Evolutionary conservation across 1,284 basidiomycete species (phyloP), one percentile per base, ranked within the genome.

Genomic region (Cutaneotrichosporon arboriforme): DNA sequence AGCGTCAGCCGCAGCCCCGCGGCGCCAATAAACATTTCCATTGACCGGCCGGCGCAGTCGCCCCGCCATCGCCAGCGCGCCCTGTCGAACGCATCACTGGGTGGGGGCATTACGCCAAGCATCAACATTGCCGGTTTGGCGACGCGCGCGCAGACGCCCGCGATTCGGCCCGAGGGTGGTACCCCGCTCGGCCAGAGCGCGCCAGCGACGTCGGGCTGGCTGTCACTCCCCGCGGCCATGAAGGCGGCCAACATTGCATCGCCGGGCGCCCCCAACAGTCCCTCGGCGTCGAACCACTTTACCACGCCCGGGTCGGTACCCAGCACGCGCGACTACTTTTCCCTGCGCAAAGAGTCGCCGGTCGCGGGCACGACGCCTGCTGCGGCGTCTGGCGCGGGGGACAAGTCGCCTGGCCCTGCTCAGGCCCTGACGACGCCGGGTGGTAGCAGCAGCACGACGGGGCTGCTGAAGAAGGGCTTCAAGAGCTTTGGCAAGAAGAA

Each of bases 401-500:
- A 49, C 42, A 57, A 59, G 20, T 58, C 54, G 51, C 46, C 34
- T 33, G 38, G 39, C 18, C 39, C 41, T 17, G 31, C 44, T 13
- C 36, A 45, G 47, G n/a, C 43, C 13, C 23, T 45, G 10, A 38
- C 52, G 20, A 38, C 56, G 2, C 23, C 55, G 44, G 43, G 45
- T n/a, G n/a, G n/a, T n/a, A n/a, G n/a, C 36, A 52, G 40, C 17
- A 45, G 33, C 46, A 44, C 20, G 26, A 17, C 38, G 14, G 42
- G 47, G 2, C 43, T 49, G 31, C 47, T 52, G 22, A 52, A 52
- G 3, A 80, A 84, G 52, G 80, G 84, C 51, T 74, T 92, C 59
- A 88, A 85, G 73, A 84, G 76, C 54, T 82, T 90, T 54, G 87
- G 86, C 15, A 80, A 78, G 61, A 81, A 81, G 67, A 79, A 81